These are phyloP conservation scores for Desmodesmus armatus DNA, from an alignment of 139 green algal genomes.

Conservation along the genomic window DNA sequence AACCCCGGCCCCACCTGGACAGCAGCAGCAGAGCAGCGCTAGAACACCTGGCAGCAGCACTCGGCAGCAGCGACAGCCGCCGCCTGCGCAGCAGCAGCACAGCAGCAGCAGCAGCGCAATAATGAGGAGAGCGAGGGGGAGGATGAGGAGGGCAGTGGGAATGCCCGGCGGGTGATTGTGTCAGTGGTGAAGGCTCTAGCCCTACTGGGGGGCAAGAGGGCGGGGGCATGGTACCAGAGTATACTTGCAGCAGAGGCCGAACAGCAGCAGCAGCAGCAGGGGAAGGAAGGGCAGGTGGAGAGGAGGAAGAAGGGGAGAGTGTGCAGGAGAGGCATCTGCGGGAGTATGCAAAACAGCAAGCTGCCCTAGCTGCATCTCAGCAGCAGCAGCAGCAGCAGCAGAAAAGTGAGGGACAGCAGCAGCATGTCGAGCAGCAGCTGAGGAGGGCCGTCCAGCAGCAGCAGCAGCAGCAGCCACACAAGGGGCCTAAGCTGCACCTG, in stretches of 20 bases:
- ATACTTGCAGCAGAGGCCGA: conserved; percentile 25
- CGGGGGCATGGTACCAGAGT: conserved; percentile 17
- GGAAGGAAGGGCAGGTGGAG: conserved; percentile 30
- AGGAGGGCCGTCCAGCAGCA: conserved; percentile 20
- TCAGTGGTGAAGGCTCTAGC: conserved; percentile 38
- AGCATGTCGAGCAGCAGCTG: conserved; percentile 5
- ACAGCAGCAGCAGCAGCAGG: conserved; percentile 1
- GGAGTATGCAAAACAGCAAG: no score
- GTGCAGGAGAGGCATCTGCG: no score
- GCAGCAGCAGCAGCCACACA: conserved; percentile 36
- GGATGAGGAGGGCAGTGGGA: background rate
- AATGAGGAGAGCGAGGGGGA: background rate
- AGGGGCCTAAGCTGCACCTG: background rate
- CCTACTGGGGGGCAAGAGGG: conserved; percentile 21
- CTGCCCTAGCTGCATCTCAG: background rate
- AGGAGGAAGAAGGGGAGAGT: background rate
- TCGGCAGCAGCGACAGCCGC: background rate
- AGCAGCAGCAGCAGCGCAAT: background rate
- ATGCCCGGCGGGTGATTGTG: conserved; percentile 6
- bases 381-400: conserved; percentile 17
- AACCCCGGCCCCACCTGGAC: background rate
- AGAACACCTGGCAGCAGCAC: conserved; percentile 18
- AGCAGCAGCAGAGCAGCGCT: conserved; percentile 37
- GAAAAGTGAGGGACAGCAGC: background rate
- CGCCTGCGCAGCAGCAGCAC: background rate